Percentiles rank a stretch among this genome's conserved stretches.
These are phyloP conservation scores for Prunus salicina DNA, from an alignment of 306 rosid genomes.

Conservation along the genomic window DNA sequence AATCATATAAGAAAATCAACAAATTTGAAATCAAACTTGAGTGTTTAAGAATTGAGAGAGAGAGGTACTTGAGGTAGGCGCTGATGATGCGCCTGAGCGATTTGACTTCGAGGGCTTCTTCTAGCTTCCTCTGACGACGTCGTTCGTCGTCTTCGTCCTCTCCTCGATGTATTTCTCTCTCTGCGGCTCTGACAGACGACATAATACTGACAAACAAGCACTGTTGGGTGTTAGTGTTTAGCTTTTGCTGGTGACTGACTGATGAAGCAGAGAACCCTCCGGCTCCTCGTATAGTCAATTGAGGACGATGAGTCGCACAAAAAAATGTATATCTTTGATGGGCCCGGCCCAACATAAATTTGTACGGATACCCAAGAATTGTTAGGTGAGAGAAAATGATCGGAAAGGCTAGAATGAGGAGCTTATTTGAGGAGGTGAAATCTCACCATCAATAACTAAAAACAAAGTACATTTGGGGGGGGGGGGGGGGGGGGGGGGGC, in stretches of 20 bases:
- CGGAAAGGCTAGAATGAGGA: too few species aligned
- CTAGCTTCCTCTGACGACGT: slow-evolving; percentile 64
- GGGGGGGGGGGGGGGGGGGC: too few species aligned
- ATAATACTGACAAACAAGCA: neutral
- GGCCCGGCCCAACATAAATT: neutral
- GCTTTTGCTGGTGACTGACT: neutral
- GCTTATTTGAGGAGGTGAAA: too few species aligned
- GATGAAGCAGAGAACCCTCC: neutral
- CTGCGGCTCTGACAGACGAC: slow-evolving; percentile 6
- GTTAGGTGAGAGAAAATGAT: too few species aligned
- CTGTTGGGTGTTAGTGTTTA: neutral
- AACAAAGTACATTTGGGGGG: too few species aligned
- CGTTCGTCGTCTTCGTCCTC: slow-evolving; percentile 42
- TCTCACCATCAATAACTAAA: too few species aligned
- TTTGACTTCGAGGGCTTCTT: slow-evolving; percentile 87
- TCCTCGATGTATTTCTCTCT: slow-evolving; percentile 14
- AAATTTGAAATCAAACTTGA: neutral
- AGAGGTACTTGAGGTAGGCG: slow-evolving; percentile 81
- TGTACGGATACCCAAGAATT: too few species aligned
- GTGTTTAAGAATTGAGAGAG: neutral
- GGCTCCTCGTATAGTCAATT: neutral
- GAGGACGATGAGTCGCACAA: neutral
- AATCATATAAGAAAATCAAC: neutral
- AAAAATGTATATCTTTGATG: neutral
- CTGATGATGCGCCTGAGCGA: slow-evolving; percentile 86